Base-by-base conservation (phyloP, 108 stramenopile genomes). In the Fistulifera pelliculosa region DNA sequence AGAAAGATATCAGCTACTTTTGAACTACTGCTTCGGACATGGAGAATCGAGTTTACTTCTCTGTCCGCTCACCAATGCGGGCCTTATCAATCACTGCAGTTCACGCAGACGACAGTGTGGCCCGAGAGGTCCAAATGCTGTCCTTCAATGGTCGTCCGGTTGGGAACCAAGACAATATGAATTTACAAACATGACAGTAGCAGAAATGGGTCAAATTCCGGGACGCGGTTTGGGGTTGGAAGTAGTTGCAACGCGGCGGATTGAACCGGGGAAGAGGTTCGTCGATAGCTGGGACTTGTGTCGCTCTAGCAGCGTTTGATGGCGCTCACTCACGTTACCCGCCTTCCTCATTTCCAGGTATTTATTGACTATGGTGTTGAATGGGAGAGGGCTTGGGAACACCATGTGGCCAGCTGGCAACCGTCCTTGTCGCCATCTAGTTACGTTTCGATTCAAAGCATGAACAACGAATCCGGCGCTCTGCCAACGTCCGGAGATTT, bases 171-270 rank as follows among this genome's bases (percentile, higher is more conserved):
- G 71, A 68, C 59, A 61, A 61, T 19, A 31, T 35, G 73, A 76
- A 5, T 83, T 75, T 75, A 43, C 73, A 19, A 50, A 72, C 12
- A 65, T 71, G 52, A 47, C 81, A 1, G 41, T 78, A 0, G 75
- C 76, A 16, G 65, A 69, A 22, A 45, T 83, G 27, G 65, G 59
- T 27, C 40, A 65, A 27, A 49, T 75, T 49, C 61, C 61, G 54
- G 68, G 53, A 8, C 58, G 74, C 39, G 77, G 75, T 6, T 73
- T 89, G 44, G 52, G 81, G 28, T 47, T 90, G 38, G 84, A 90
- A 64, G 66, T 90, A 51, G 71, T 83, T 21, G 88, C 88, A 43
- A 74, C 69, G 14, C 67, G 66, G 25, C 74, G 81, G 47, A 90
- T 90, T 40, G 60, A 49, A 19, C 69, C 76, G 84, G 74, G 0